Evolutionary conservation across 805 yeast genomes (phyloP), one percentile per base, ranked within the genome.

Genomic region (Cyberlindnera mississippiensis): DNA sequence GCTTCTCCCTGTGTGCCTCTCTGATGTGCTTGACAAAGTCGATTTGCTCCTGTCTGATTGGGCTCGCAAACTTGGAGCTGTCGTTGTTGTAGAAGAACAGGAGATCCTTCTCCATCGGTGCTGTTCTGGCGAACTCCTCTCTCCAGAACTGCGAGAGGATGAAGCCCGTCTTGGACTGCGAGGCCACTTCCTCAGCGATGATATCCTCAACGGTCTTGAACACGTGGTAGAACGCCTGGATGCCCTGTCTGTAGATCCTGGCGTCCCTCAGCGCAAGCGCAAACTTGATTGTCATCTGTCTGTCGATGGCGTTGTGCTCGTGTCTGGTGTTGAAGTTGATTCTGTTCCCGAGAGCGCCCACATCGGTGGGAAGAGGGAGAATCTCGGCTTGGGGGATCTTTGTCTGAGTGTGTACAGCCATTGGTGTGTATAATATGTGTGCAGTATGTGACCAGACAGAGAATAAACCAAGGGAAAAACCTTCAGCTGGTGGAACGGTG

Each of bases 301-400:
- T 81, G 60, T 85, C 78, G 41, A 86, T 79, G 49, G 73, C 74
- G 59, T 82, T 78, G 66, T 86, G 96, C 22, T 72, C 69, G 14
- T 68, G 63, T 47, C 80, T 71, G 2, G 95, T 86, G 55, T 78
- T 82, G 36, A 61, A 58, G 61, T 86, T 86, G 56, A 87, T 86
- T 59, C 96, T 69, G 70, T 87, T 87, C 35, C 81, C 95, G 39
- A 86, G 68, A 6, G 95, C 95, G 19, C 90, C 95, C 14, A 80
- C 66, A 58, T 86, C 95, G n/a, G 76, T 74, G 42, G 82, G 82
- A n/a, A 78, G 71, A 2, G 96, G 96, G 26, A 86, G 72, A 27
- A 81, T 75, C 57, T 80, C 85, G n/a, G 60, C 53, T 42, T 68
- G 60, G 18, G 59, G 59, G 41, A 57, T 43, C 46, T 53, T 56